Percentiles rank a stretch among this genome's conserved stretches.
Evolutionary conservation across 768 basidiomycete genomes (phyloP).

Genomic region (Calocera cornea): DNA sequence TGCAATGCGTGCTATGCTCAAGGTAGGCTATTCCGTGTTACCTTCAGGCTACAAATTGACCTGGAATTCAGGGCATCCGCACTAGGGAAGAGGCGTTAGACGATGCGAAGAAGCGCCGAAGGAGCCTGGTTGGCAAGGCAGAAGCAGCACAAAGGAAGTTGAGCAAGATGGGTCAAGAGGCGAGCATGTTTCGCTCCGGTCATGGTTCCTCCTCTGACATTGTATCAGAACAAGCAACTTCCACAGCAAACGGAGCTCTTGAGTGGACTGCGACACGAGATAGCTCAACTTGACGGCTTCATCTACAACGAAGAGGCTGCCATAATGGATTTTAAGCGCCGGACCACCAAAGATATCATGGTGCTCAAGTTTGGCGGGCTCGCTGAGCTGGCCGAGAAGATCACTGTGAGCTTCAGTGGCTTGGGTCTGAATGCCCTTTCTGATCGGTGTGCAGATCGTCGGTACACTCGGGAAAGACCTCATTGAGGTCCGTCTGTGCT

Average conservation of each 20-base stretch:
- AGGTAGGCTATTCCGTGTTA: conserved; percentile 13
- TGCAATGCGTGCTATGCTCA: background rate
- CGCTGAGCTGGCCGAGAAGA: conserved; percentile 73
- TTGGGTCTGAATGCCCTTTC: conserved; percentile 8
- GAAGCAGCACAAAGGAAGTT: conserved; percentile 81
- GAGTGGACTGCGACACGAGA: conserved; percentile 59
- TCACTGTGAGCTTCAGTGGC: conserved; percentile 28
- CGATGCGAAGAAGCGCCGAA: conserved; percentile 56
- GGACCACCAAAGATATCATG: conserved; percentile 54
- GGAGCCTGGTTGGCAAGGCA: conserved; percentile 50
- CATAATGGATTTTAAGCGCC: conserved; percentile 72
- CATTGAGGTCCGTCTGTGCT: conserved; percentile 25
- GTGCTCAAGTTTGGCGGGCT: conserved; percentile 78
- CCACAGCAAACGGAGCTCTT: conserved; percentile 56
- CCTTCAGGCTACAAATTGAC: conserved; percentile 54
- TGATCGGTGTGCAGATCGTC: conserved; percentile 29
- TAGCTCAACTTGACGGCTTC: conserved; percentile 61
- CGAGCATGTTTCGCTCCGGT: background rate
- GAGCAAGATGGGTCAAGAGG: conserved; percentile 71
- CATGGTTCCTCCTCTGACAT: background rate
- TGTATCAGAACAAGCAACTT: conserved; percentile 54
- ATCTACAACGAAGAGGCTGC: conserved; percentile 73
- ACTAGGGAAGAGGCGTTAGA: conserved; percentile 74
- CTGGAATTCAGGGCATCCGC: conserved; percentile 67
- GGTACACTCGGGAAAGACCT: conserved; percentile 39